Conservation (phyloP, 1,139 yeast genomes). For the Scheffersomyces titani region DNA sequence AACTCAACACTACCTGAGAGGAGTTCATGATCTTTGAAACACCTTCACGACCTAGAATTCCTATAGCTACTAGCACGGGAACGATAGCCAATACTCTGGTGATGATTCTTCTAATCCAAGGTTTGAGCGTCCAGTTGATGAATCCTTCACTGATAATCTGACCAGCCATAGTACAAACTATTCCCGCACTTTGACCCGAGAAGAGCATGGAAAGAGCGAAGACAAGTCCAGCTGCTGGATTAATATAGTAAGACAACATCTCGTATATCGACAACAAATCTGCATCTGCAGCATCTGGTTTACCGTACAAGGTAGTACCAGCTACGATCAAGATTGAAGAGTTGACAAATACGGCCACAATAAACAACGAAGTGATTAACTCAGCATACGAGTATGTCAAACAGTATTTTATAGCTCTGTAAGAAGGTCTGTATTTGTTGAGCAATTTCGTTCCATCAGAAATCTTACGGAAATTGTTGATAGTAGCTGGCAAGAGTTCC, state of each 20-base stretch:
- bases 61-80: conserved; percentile 68
- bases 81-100: conserved; percentile 72
- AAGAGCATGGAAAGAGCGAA: conserved; percentile 75
- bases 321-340: conserved; percentile 76
- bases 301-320: conserved; percentile 69
- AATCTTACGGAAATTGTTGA: conserved; percentile 30
- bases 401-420: conserved; percentile 63
- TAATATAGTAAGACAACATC: conserved; percentile 54
- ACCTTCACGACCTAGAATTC: conserved; percentile 66
- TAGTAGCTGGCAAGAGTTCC: conserved; percentile 25
- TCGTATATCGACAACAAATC: conserved; percentile 72
- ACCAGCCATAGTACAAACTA: conserved; percentile 86
- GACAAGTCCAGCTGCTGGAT: conserved; percentile 75
- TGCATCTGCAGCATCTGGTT: conserved; percentile 68
- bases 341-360: conserved; percentile 78
- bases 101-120: conserved; percentile 74
- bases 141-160: conserved; percentile 86
- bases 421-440: conserved; percentile 58
- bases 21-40: conserved; percentile 66
- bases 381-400: conserved; percentile 69
- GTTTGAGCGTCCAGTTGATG: conserved; percentile 69
- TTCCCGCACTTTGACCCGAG: conserved; percentile 83
- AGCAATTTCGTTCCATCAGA: conserved; percentile 35
- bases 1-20: conserved; percentile 73
- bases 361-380: conserved; percentile 62